Base-by-base conservation (phyloP, 2,329 filamentous ascomycete species). In the Alternaria dauci region DNA sequence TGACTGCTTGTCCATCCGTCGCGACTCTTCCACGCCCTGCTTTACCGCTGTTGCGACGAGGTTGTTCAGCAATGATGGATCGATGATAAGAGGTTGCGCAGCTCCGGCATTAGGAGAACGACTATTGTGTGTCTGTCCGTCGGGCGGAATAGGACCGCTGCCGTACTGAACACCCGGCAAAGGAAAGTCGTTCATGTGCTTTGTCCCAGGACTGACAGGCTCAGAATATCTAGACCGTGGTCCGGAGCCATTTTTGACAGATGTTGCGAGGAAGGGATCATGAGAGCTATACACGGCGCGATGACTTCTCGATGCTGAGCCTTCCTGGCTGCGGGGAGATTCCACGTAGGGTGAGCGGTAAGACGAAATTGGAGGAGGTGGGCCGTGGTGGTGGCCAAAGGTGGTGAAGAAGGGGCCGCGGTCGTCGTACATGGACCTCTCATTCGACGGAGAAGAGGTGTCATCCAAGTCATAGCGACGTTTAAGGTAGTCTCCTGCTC, bases 101-200 rank as follows among this genome's bases (percentile, higher is more conserved):
- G 12, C 34, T 12, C 9, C 8, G 12, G 3, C 28, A 32, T 30
- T 43, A 1, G 42, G 25, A 14, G 42, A 23, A 4, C 28, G 26
- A 1, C 32, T 32, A 26, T 61, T 43, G n/a, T 56, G 55, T 53
- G 20, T 41, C n/a, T 55, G 51, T 46, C 12, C 48, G 26, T 42
- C 59, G 2, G 52, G 42, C 2, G 68, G 73, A 25, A 76, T 63
- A 16, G 73, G 72, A 9, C 73, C 71, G 30, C 64, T 68, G 14
- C 73, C 74, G 16, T 76, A 76, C 25, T 71, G 67, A n/a, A 69
- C 64, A 4, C 59, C 66, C 5, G 59, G 38, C 16, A 59, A 42
- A 34, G 67, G 59, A 32, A 65, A 51, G 12, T 56, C 51, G 0
- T 44, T 54, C 16, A 39, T n/a, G 41, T 25, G 55, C 8, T 42